phyloP scores from a whole-genome alignment of 2,329 filamentous ascomycete genomes.

The Zarea fungicola region DNA sequence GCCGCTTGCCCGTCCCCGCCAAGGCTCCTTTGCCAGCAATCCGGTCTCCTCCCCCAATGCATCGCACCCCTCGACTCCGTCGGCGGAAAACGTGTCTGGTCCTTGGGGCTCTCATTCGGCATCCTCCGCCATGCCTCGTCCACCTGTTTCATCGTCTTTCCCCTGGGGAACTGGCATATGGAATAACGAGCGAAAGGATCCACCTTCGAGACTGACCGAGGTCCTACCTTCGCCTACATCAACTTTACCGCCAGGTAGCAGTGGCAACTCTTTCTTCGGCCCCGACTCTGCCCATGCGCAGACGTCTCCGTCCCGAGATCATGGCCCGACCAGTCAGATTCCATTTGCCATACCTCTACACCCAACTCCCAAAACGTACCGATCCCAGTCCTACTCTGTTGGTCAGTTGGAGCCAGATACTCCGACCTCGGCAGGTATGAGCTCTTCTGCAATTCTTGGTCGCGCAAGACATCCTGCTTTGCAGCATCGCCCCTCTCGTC shows the following conservation, averaged over 20 bases:
- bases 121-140: slow-evolving; percentile 44
- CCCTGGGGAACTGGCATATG: slow-evolving; percentile 78
- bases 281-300: slow-evolving; percentile 42
- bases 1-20: slow-evolving; percentile 57
- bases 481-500: slow-evolving; percentile 75
- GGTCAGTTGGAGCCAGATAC: slow-evolving; percentile 76
- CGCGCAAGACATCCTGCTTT: slow-evolving; percentile 60
- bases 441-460: slow-evolving; percentile 45
- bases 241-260: slow-evolving; percentile 41
- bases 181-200: slow-evolving; percentile 74
- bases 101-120: slow-evolving; percentile 52
- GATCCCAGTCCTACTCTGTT: slow-evolving; percentile 95
- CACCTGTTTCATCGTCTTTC: slow-evolving; percentile 48
- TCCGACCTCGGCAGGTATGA: slow-evolving; percentile 34
- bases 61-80: slow-evolving; percentile 77
- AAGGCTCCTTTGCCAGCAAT: slow-evolving; percentile 69
- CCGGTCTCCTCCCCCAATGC: slow-evolving; percentile 68
- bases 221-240: slow-evolving; percentile 72
- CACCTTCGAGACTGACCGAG: slow-evolving; percentile 67
- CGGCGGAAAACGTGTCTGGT: slow-evolving; percentile 52
- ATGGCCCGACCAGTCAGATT: slow-evolving; percentile 58
- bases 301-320: slow-evolving; percentile 48
- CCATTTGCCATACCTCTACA: slow-evolving; percentile 85
- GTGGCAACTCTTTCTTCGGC: slow-evolving; percentile 43
- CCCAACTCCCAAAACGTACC: slow-evolving; percentile 85